Percentiles rank a stretch among this genome's conserved stretches.
Conservation (phyloP, 2,329 filamentous ascomycete species). For the Mollisiaceae sp. region DNA sequence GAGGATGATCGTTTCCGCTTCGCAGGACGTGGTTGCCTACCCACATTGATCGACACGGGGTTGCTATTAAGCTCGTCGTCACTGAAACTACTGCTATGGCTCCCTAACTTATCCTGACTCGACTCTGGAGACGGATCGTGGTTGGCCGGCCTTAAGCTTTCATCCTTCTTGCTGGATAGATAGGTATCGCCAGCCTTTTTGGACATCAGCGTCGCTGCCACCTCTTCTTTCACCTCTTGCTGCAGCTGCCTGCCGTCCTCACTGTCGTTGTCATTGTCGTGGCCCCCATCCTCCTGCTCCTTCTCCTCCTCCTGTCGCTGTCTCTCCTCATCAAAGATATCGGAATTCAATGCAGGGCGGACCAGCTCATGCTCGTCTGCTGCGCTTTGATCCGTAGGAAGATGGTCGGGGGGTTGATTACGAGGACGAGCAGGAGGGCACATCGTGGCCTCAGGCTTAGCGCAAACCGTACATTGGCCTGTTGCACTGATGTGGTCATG, state of each 20-base stretch:
- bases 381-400: neutral
- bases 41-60: too few species aligned
- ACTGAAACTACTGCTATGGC: constrained; percentile 17
- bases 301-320: neutral
- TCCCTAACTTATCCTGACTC: constrained; percentile 26
- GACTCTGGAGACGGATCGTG: constrained; percentile 26
- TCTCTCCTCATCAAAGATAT: neutral
- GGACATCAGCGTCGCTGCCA: neutral
- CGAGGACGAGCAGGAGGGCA: too few species aligned
- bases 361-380: constrained; percentile 14
- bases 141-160: constrained; percentile 11
- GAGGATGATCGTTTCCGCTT: constrained; percentile 29
- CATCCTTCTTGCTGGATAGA: constrained; percentile 13
- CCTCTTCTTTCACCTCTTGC: constrained; percentile 17
- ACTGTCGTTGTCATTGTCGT: too few species aligned
- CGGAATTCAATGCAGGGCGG: constrained; percentile 2
- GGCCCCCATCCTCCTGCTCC: constrained; percentile 1
- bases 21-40: constrained; percentile 25
- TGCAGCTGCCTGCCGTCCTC: constrained; percentile 12
- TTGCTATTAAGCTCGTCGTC: constrained; percentile 26
- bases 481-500: constrained; percentile 26
- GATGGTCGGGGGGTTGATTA: too few species aligned
- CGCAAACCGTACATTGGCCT: too few species aligned
- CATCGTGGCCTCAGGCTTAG: too few species aligned
- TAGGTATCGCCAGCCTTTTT: constrained; percentile 10